These are phyloP conservation scores for Taphrina confusa DNA, from an alignment of 1,139 yeast species.

Conservation along the genomic window DNA sequence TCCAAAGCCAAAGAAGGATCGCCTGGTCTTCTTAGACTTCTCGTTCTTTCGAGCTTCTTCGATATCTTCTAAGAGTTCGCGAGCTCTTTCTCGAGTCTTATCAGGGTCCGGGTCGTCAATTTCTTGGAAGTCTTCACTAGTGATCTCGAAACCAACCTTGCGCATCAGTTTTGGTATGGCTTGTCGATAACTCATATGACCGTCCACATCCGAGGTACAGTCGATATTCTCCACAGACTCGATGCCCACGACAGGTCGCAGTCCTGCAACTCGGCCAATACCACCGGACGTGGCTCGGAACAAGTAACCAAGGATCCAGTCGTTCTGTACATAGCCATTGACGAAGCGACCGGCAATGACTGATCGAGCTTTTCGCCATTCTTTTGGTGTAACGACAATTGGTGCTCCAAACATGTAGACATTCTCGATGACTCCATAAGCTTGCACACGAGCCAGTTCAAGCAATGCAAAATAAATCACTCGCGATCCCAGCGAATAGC, in stretches of 20 bases:
- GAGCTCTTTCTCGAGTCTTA: constrained; percentile 59
- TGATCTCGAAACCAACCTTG: constrained; percentile 72
- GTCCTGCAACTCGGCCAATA: constrained; percentile 81
- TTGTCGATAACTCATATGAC: constrained; percentile 95
- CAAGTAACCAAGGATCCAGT: constrained; percentile 94
- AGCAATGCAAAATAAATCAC: constrained; percentile 86
- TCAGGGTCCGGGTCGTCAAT: constrained; percentile 96
- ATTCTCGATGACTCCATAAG: constrained; percentile 84
- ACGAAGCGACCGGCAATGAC: constrained; percentile 89
- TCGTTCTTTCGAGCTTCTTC: constrained; percentile 48
- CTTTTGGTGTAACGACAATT: constrained; percentile 73
- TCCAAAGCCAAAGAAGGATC: constrained; percentile 22
- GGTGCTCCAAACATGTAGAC: constrained; percentile 91
- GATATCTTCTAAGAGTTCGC: constrained; percentile 42
- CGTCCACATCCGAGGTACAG: constrained; percentile 82
- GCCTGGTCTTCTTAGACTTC: constrained; percentile 36
- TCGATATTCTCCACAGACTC: constrained; percentile 79
- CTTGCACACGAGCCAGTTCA: constrained; percentile 82
- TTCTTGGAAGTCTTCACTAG: constrained; percentile 89
- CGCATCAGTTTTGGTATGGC: constrained; percentile 81
- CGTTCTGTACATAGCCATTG: constrained; percentile 87
- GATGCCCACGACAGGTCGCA: constrained; percentile 67
- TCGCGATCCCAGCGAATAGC: constrained; percentile 92
- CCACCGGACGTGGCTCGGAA: constrained; percentile 98
- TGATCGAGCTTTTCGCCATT: constrained; percentile 74